Evolutionary conservation across 2,329 filamentous ascomycete species (phyloP).

Genomic region (Colletotrichum eleusines): DNA sequence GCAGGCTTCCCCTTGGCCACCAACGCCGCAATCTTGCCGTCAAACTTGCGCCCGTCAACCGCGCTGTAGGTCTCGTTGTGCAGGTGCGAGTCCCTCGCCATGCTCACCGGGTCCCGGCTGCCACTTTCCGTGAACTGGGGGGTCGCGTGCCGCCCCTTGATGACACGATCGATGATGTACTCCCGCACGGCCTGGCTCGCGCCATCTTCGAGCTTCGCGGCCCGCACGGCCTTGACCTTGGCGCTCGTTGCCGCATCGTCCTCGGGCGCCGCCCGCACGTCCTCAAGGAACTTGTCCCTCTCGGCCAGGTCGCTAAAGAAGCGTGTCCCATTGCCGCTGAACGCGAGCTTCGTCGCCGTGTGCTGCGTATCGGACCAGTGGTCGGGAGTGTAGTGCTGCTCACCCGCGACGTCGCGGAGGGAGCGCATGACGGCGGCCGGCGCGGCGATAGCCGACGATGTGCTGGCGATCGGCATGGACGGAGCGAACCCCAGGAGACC

Average conservation of each 20-base stretch:
- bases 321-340: slow-evolving; percentile 1
- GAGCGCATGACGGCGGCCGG: slow-evolving; percentile 52
- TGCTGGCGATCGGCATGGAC: slow-evolving; percentile 49
- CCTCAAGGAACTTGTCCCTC: slow-evolving; percentile 41
- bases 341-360: not conserved
- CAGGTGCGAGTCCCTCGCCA: slow-evolving; percentile 54
- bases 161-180: slow-evolving; percentile 50
- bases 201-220: slow-evolving; percentile 48
- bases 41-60: slow-evolving; percentile 52
- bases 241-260: slow-evolving; percentile 9
- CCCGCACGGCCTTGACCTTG: slow-evolving; percentile 41
- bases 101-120: slow-evolving; percentile 48
- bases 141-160: slow-evolving; percentile 54
- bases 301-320: slow-evolving; percentile 44
- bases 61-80: slow-evolving; percentile 53
- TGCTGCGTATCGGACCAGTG: not conserved
- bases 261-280: slow-evolving; percentile 41
- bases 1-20: slow-evolving; percentile 44
- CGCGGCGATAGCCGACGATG: slow-evolving; percentile 38
- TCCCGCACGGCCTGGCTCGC: slow-evolving; percentile 51
- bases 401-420: slow-evolving; percentile 52
- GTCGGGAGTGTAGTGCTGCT: slow-evolving; percentile 38
- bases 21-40: slow-evolving; percentile 54
- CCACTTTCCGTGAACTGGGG: slow-evolving; percentile 47
- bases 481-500: slow-evolving; percentile 49